Evolutionary conservation across 1,139 yeast species (phyloP).

Genomic region (Magnusiomyces tetraspermus): DNA sequence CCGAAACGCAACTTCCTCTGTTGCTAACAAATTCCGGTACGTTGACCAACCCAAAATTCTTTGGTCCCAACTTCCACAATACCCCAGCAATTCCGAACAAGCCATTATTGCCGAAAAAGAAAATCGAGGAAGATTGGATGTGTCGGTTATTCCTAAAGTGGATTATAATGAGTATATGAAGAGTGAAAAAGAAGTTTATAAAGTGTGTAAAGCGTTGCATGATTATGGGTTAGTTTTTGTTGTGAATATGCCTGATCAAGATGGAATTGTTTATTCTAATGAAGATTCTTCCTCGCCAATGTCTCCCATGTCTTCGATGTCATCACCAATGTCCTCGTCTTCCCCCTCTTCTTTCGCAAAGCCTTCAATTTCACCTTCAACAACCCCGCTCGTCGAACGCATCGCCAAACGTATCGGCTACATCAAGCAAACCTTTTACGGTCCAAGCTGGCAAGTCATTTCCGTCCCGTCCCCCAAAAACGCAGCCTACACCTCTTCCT

Average conservation of each 20-base stretch:
- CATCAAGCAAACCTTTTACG: slow-evolving; percentile 64
- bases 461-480: slow-evolving; percentile 56
- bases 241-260: slow-evolving; percentile 41
- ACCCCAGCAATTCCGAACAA: slow-evolving; percentile 34
- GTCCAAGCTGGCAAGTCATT: slow-evolving; percentile 61
- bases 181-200: slow-evolving; percentile 34
- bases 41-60: slow-evolving; percentile 28
- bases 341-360: slow-evolving; percentile 19
- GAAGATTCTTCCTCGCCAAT: slow-evolving; percentile 14
- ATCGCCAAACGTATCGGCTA: slow-evolving; percentile 61
- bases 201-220: slow-evolving; percentile 43
- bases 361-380: slow-evolving; percentile 14
- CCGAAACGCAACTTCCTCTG: slow-evolving; percentile 35
- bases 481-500: slow-evolving; percentile 60
- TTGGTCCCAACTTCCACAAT: slow-evolving; percentile 24
- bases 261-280: slow-evolving; percentile 19
- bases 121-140: slow-evolving; percentile 12
- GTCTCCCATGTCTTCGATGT: neutral
- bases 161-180: slow-evolving; percentile 40
- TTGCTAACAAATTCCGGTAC: slow-evolving; percentile 30
- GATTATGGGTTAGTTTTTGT: slow-evolving; percentile 53
- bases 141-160: slow-evolving; percentile 25
- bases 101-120: slow-evolving; percentile 16
- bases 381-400: slow-evolving; percentile 30
- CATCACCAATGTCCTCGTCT: slow-evolving; percentile 10